Base-by-base conservation (phyloP, 1,284 basidiomycete species). In the Fomitopsis betulina region DNA sequence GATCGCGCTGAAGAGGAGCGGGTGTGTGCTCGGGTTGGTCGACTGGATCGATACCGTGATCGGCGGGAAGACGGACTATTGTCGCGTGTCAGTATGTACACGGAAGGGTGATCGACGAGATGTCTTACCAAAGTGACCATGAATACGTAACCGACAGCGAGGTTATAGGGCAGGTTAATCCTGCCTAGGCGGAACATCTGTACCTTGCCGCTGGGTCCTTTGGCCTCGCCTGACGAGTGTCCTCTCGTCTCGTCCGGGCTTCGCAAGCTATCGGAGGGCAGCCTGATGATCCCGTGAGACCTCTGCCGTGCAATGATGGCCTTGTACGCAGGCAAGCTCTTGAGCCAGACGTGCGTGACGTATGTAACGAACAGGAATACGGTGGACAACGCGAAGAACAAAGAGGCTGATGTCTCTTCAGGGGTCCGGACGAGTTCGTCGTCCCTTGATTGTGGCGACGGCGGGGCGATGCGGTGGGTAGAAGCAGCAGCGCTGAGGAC, bases 1-100 rank as follows among this genome's bases (percentile, higher is more conserved):
- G 39, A 86, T 63, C 1, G 86, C 81, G 58, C 77, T 85, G 76
- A 93, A 91, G 21, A 92, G 71, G 19, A 90, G 75, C 0, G 85
- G 84, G 63, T 84, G 84, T 12, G 77, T 80, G 42, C 64, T 62
- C 17, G 83, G 79, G 60, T 85, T 85, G 2, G 83, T 84, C 0
- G 93, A 82, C 37, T 73, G 71, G 53, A 96, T 83, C 0, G 87
- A 88, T 4, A 86, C 83, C 3, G 94, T 94, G 58, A 94, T 88
- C 0, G 93, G 83, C 3, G 94, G 94, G 73, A 86, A 95, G 43
- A 95, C 86, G 33, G 92, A 81, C 93, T 95, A 60, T 60, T 39
- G 51, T 40, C 30, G 33, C 51, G 25, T 37, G 64, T 50, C 60
- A 57, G 52, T 37, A 21, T 21, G 19, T n/a, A 13, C n/a, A 58